Conservation (phyloP, 257 asterid species). For the Forsythia suspensa region DNA sequence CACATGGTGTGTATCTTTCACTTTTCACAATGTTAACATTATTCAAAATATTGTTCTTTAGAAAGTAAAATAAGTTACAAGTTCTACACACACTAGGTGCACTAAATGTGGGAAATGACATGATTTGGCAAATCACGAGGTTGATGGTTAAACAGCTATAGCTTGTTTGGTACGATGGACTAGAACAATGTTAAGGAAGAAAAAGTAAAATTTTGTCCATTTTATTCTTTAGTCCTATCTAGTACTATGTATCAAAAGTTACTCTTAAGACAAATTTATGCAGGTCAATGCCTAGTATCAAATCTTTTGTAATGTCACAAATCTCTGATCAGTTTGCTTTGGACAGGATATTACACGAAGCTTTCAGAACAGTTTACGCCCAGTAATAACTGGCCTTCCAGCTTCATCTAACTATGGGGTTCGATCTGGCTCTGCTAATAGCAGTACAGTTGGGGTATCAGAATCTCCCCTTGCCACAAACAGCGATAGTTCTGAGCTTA, state of each 20-base stretch:
- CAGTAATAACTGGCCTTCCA: slow-evolving; percentile 27
- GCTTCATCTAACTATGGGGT: slow-evolving; percentile 32
- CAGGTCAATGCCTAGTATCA: neutral
- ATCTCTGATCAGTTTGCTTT: neutral
- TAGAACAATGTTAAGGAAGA: neutral
- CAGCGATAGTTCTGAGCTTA: slow-evolving; percentile 47
- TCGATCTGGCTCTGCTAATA: slow-evolving; percentile 33
- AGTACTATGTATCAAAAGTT: neutral
- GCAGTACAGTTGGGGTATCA: slow-evolving; percentile 30
- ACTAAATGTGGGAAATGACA: neutral
- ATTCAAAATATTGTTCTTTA: neutral
- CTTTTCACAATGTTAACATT: neutral
- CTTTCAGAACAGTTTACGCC: slow-evolving; percentile 34
- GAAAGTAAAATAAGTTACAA: neutral
- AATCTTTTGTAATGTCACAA: neutral
- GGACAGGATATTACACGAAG: slow-evolving; percentile 71
- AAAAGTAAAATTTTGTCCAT: neutral
- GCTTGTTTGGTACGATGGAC: neutral
- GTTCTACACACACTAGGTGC: neutral
- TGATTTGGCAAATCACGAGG: neutral
- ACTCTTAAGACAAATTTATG: no score
- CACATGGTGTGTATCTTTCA: slow-evolving; percentile 65
- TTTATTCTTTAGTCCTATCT: neutral
- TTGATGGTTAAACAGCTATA: neutral
- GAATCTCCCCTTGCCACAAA: slow-evolving; percentile 55